Base-by-base conservation (phyloP, 2,329 filamentous ascomycete species). In the Colletotrichum gloeosporioides region DNA sequence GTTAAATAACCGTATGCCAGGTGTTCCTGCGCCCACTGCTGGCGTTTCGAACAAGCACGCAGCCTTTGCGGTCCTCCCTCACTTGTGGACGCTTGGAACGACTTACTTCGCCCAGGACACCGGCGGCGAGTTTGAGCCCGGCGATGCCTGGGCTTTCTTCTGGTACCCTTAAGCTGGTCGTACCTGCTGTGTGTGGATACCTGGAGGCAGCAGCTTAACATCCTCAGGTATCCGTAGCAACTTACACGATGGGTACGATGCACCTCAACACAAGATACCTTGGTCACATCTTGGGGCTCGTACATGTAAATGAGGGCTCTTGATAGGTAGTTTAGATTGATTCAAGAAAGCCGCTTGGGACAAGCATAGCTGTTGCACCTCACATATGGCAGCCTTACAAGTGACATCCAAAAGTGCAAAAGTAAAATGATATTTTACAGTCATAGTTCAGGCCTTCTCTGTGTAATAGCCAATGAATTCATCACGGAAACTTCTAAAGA, bases 301-400 rank as follows among this genome's bases (percentile, higher is more conserved):
- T 49, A 4, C 44, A 22, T 49, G 44, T 0, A 22, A 49, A 8
- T 6, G 3, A 13, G 44, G 10, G n/a, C 10, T 13, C n/a, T 7
- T 22, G 2, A 7, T 29, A 29, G 29, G 15, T 13, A 49, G 44
- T 49, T 49, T 0, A 22, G 4, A 3, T 13, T 49, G 12, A 53
- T 53, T 22, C n/a, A 13, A 8, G 44, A 10, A 53, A 53, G 6
- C 0, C 10, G 2, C 13, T 22, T 22, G 44, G 2, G 44, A 0
- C 2, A 22, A 4, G 7, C 3, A 2, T 0, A 49, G 3, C 6
- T 22, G 4, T 49, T 4, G 44, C 7, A 1, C 10, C 22, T 49
- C 44, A 49, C 6, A 8, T 13, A 13, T 49, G 6, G n/a, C 2
- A 22, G 44, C 10, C 8, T 3, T 7, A n/a, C 18, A 49, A 9